Conservation (phyloP, 306 rosid species). For the Vicia villosa region DNA sequence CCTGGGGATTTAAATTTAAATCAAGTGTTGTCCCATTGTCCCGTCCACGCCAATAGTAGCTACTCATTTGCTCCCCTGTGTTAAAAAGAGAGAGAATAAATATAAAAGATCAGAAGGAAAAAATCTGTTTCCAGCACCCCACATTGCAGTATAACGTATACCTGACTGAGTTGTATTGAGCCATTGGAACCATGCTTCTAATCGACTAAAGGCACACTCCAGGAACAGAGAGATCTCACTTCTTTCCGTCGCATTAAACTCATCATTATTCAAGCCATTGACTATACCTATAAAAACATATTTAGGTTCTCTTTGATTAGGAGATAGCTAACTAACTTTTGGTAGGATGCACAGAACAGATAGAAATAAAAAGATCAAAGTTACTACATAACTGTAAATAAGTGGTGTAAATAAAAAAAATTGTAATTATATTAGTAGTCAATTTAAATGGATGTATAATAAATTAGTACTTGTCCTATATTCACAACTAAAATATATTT, state of each 20-base stretch:
- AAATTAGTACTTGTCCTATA: too few species aligned
- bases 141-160: conserved; percentile 33
- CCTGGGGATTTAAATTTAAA: conserved; percentile 86
- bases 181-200: conserved; percentile 97
- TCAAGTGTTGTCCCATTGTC: conserved; percentile 61
- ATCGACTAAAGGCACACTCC: conserved; percentile 75
- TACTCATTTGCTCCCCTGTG: conserved; percentile 68
- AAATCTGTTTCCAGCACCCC: conserved; percentile 13
- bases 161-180: conserved; percentile 88
- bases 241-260: conserved; percentile 59
- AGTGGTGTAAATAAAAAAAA: too few species aligned
- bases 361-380: conserved; percentile 5
- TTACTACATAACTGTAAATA: conserved; percentile 1
- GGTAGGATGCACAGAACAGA: neutral
- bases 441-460: too few species aligned
- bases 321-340: neutral
- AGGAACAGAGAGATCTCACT: conserved; percentile 66
- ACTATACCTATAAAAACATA: conserved; percentile 63
- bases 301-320: conserved; percentile 28
- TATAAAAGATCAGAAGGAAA: conserved; percentile 17
- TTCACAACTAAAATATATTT: too few species aligned
- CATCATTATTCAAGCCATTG: conserved; percentile 59
- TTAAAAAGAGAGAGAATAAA: conserved; percentile 35
- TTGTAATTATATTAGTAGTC: too few species aligned
- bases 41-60: conserved; percentile 98